Evolutionary conservation across 2,329 filamentous ascomycete genomes (phyloP).

Genomic region (Thielaviopsis euricoi): DNA sequence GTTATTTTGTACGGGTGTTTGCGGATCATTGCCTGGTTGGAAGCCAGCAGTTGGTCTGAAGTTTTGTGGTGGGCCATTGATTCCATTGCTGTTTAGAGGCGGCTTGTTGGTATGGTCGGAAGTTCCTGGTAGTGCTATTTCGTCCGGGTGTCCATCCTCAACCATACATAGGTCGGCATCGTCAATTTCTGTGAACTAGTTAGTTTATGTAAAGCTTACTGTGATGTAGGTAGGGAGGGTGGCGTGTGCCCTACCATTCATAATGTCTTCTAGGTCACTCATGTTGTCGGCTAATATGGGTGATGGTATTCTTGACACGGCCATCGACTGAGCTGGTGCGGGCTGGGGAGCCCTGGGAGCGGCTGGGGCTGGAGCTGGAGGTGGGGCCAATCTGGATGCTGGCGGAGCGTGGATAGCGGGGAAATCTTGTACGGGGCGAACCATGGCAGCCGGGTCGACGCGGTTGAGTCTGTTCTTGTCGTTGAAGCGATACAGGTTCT

Average conservation of each 20-base stretch:
- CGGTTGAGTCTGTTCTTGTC: conserved; percentile 25
- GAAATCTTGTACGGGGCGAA: background rate
- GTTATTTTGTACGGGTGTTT: background rate
- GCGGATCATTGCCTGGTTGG: background rate
- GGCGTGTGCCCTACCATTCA: conserved; percentile 14
- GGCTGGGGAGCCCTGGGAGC: background rate
- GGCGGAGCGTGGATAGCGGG: background rate
- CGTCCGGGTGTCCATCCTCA: conserved; percentile 58
- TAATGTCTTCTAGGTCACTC: conserved; percentile 14
- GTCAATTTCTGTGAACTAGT: conserved; percentile 43
- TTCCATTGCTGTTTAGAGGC: background rate
- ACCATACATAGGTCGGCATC: conserved; percentile 59
- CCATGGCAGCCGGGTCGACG: background rate
- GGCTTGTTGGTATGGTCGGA: background rate
- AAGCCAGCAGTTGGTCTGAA: conserved; percentile 1
- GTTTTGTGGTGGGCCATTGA: conserved; percentile 9
- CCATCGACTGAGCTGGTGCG: conserved; percentile 17
- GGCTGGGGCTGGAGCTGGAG: background rate
- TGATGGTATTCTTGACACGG: conserved; percentile 16
- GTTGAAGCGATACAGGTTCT: conserved; percentile 65
- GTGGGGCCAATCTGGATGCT: background rate
- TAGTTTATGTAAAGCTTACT: background rate
- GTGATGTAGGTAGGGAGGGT: background rate
- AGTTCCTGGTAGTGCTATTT: conserved; percentile 39
- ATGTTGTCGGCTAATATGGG: conserved; percentile 8